Evolutionary conservation across 2,329 filamentous ascomycete species (phyloP), one percentile per base, ranked within the genome.

Genomic region (Pezicula radicicola): DNA sequence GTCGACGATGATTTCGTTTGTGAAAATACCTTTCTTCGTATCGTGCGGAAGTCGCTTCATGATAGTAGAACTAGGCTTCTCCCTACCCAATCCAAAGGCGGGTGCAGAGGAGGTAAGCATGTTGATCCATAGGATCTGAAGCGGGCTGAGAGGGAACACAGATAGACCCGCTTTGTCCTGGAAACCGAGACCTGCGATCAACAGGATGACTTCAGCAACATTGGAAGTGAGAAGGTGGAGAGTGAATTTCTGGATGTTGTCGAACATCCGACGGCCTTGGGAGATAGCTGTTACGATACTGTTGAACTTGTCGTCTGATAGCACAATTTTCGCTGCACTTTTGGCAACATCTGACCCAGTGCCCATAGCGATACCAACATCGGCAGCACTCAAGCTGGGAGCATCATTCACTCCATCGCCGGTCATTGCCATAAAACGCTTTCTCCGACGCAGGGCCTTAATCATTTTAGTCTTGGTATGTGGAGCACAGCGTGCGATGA

Each of bases 311-410:
- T 80, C 78, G 58, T 45, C 42, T 2, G 75, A 78, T 12, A 80
- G 66, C 15, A 80, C 75, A 53, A 80, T 78, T 54, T 66, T 75
- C 2, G 76, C 72, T 4, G 83, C 83, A 40, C 78, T 75, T 64
- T 85, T 85, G 30, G 83, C 82, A 4, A 87, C 83, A 56, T 87
- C 83, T 16, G 79, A 83, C 3, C 83, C 83, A 55, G 75, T 42
- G 13, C 82, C 83, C 82, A 87, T 87, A 30, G 81, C 83, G 48
- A 81, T 81, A 50, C 78, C 78, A 4, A 81, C 77, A 57, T 81
- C 77, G 13, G 78, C 75, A 18, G 72, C 72, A 56, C 77, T 78
- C 30, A 81, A 68, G 28, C 74, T 77, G 6, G 78, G 78, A 13
- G 75, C 75, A 59, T 81, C 78, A 56, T 81, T 81, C 35, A 80